Evolutionary conservation across 2,329 filamentous ascomycete species (phyloP).

Genomic region (Colletotrichum sp.): DNA sequence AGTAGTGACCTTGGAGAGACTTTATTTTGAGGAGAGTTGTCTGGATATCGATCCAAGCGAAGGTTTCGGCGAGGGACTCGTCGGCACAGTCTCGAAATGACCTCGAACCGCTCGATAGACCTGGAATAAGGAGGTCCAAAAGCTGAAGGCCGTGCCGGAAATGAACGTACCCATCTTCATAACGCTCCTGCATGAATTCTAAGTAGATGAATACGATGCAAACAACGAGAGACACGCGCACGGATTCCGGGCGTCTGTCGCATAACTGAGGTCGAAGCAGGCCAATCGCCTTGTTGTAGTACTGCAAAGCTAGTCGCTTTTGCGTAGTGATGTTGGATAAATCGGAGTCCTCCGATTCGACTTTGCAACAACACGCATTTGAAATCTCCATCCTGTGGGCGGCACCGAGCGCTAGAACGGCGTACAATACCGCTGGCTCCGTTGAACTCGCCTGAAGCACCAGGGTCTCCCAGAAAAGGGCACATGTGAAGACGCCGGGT

Average conservation of each 20-base stretch:
- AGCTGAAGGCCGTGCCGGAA: not conserved
- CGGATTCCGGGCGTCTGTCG: not conserved
- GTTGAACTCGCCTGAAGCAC: not conserved
- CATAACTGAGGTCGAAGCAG: not conserved
- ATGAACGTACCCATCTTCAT: not conserved
- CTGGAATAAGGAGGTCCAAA: not conserved
- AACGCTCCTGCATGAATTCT: not conserved
- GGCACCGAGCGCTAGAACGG: not conserved
- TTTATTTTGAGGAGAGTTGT: not conserved
- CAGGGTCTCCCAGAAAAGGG: not conserved
- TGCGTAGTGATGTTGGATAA: not conserved
- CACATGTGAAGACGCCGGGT: not conserved
- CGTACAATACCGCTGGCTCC: not conserved
- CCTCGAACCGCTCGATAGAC: not conserved
- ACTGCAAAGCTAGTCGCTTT: not conserved
- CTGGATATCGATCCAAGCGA: not conserved
- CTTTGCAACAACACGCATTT: not conserved
- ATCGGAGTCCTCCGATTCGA: not conserved
- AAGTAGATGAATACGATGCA: not conserved
- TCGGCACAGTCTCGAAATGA: not conserved
- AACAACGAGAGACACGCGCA: not conserved
- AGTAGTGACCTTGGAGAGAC: fast-evolving
- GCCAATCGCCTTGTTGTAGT: not conserved
- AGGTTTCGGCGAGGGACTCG: not conserved
- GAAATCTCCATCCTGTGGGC: not conserved